Conservation (phyloP, 1,139 yeast genomes). For the Zygoascus sp. region DNA sequence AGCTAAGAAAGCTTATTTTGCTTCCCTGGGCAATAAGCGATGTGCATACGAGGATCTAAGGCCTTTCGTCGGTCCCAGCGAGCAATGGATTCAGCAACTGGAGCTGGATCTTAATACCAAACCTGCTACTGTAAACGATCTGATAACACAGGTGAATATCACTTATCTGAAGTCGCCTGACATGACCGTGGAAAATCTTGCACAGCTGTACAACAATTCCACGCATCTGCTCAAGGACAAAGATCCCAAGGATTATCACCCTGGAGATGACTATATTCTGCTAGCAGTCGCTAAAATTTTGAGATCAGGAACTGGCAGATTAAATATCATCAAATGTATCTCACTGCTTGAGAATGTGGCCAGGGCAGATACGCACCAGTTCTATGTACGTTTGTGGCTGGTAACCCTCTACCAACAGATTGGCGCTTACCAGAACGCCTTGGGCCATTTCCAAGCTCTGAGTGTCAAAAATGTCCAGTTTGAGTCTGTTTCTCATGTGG, state of each 20-base stretch:
- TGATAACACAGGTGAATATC: constrained; percentile 46
- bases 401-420: constrained; percentile 57
- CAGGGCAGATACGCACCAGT: constrained; percentile 56
- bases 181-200: constrained; percentile 27
- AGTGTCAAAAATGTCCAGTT: constrained; percentile 73
- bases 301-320: constrained; percentile 15
- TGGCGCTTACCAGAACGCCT: constrained; percentile 52
- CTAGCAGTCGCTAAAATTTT: constrained; percentile 41
- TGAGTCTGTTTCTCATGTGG: constrained; percentile 64
- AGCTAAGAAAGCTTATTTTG: constrained; percentile 43
- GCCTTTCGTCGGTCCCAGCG: constrained; percentile 30
- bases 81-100: constrained; percentile 7
- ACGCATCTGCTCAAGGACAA: constrained; percentile 36
- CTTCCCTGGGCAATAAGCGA: constrained; percentile 45
- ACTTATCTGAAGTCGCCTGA: constrained; percentile 42
- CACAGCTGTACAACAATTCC: constrained; percentile 38
- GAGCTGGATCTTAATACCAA: constrained; percentile 15
- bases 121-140: constrained; percentile 24
- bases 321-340: constrained; percentile 34
- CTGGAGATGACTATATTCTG: constrained; percentile 61
- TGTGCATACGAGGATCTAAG: constrained; percentile 60
- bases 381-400: constrained; percentile 65
- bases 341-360: constrained; percentile 48
- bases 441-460: constrained; percentile 48
- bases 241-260: constrained; percentile 56